Base-by-base conservation (phyloP, 75 land plant genomes). In the Pinus taeda region DNA sequence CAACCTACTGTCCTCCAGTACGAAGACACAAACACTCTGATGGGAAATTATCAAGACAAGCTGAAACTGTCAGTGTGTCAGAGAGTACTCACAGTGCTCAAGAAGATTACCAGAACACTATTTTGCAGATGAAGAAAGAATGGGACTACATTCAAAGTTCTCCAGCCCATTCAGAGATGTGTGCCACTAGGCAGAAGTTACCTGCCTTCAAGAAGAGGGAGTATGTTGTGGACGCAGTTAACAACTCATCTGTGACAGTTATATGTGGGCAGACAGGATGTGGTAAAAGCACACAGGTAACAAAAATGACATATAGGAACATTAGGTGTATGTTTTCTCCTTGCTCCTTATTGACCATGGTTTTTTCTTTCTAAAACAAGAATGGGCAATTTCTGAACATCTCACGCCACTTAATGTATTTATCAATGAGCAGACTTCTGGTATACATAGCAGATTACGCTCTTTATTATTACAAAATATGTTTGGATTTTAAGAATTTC, bases 231-330 rank as follows among this genome's bases (percentile, higher is more conserved):
- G 77, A 80, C 53, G 70, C 65, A 42, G 73, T 83, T 60, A 59
- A 63, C 21, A 80, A 75, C 37, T 63, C 75, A 49, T 83, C 73
- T 22, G 85, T 83, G 21, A 59, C 76, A 17, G 74, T 83, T 49
- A 61, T 83, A 56, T 80, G 83, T 37, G 85, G 85, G 29, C 83
- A 83, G 76, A 83, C 85, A 15, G 85, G 85, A 56, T 83, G 77
- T 59, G 85, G 85, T 18, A 83, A 83, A 70, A 83, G 83, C 53
- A 83, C 85, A 37, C 85, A 83, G 85, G 85, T 83, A 45, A 66
- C 74, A 73, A 15, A 73, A 21, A 13, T 49, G 21, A 11, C 22
- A 42, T 7, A 7, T 12, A 65, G 5, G 69, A 65, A 30, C 17
- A 5, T 65, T 65, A 30, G 69, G 69, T 64, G 33, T 65, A 5